Evolutionary conservation across 2,329 filamentous ascomycete species (phyloP), one percentile per base, ranked within the genome.

Genomic region (Cladophialophora psammophila): DNA sequence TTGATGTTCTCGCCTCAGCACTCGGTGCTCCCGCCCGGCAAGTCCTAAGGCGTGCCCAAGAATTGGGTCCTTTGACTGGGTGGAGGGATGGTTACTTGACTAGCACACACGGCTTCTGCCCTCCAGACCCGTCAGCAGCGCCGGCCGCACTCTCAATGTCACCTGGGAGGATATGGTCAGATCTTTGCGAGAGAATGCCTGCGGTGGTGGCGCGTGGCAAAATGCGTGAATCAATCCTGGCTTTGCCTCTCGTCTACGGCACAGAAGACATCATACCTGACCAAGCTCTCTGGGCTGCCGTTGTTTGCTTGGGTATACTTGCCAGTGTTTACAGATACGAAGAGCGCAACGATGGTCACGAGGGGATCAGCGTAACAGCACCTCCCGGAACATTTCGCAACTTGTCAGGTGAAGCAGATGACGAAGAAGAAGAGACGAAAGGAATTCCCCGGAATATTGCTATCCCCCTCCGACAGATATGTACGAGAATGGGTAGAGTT

Each of bases 341-440:
- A 65, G 65, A 68, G 42, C 45, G 61, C 36, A 68, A 67, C 60
- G 65, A 67, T 20, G 65, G 65, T 6, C 65, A 67, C 45, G 65
- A 67, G 20, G 65, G 65, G n/a, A 67, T 67, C 48, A 67, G 65
- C 57, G 60, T 67, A 10, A 54, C 65, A 8, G 65, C 65, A 7
- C 65, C 65, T 13, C 53, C 65, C n/a, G 65, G 60, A 31, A 67
- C 55, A 0, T 67, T 67, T 50, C 40, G 55, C 56, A 67, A 63
- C 38, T 32, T 64, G 35, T 57, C 60, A 3, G 65, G 65, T 8
- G 65, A 67, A 60, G 60, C 65, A 34, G 65, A 67, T 20, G 64
- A 66, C 26, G 65, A 67, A 64, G 65, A 67, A 38, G 65, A 67
- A 35, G 65, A 67, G 55, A 67, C 65, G 18, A 67, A 67, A 50